Evolutionary conservation across 371 early-diverging fungal species (phyloP).

Genomic region (Syncephalastrum contaminatum): DNA sequence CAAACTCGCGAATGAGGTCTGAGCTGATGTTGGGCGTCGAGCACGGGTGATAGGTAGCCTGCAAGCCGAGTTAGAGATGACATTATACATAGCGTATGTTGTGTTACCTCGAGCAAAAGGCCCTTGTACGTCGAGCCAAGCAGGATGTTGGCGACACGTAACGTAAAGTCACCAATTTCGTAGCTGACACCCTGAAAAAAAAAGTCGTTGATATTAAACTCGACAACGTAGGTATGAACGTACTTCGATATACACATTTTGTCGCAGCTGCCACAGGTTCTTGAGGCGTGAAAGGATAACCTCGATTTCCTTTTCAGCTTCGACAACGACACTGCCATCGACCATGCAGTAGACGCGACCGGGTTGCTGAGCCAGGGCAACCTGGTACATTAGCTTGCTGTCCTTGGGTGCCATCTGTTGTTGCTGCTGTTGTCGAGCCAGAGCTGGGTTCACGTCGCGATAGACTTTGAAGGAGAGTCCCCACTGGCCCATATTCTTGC

Average conservation of each 20-base stretch:
- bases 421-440: slow-evolving; percentile 10
- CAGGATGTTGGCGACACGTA: slow-evolving; percentile 50
- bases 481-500: slow-evolving; percentile 51
- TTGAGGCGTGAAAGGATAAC: slow-evolving; percentile 45
- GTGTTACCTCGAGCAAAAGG: slow-evolving; percentile 42
- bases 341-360: slow-evolving; percentile 55
- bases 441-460: slow-evolving; percentile 36
- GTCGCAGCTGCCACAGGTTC: slow-evolving; percentile 49
- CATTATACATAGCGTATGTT: neutral
- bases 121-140: slow-evolving; percentile 52
- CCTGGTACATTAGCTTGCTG: slow-evolving; percentile 43
- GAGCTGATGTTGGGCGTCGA: slow-evolving; percentile 41
- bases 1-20: slow-evolving; percentile 41
- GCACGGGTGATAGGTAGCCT: slow-evolving; percentile 51
- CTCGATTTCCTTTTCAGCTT: slow-evolving; percentile 53
- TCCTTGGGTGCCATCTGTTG: slow-evolving; percentile 25
- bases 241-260: slow-evolving; percentile 48
- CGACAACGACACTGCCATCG: slow-evolving; percentile 50
- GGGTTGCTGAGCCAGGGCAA: slow-evolving; percentile 47
- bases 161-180: slow-evolving; percentile 53
- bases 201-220: neutral
- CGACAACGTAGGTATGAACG: neutral
- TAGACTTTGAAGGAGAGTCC: slow-evolving; percentile 46
- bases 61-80: neutral
- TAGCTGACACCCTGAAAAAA: slow-evolving; percentile 41